Evolutionary conservation across 495 filamentous ascomycete species (phyloP), one percentile per base, ranked within the genome.

Genomic region (Lasiosphaeria ovina): DNA sequence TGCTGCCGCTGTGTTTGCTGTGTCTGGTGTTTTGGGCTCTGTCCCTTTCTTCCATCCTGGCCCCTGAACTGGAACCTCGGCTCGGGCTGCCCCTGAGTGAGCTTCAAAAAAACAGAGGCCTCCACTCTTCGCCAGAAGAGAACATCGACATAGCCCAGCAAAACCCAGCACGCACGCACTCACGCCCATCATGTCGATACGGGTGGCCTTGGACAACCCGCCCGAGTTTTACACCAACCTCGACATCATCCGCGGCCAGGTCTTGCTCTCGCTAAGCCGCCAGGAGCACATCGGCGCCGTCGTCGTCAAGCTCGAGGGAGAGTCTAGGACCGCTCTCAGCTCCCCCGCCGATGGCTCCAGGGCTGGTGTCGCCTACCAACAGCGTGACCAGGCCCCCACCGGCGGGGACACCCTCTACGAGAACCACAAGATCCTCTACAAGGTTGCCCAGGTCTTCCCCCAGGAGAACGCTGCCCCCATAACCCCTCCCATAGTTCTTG

Each of bases 281-380:
- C 83, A 86, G 57, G 83, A 90, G 59, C 82, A 84, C 34, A 80
- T 98, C 51, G 83, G 87, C 34, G 84, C 85, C 11, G 89, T 98
- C 55, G 82, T 92, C 47, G 93, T 97, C 63, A 98, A 98, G 77
- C 82, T 98, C 40, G 93, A 98, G 71, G 94, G 93, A 56, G 92
- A 95, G 72, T 90, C 88, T 64, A 81, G 82, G 51, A 92, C 91
- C 17, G 81, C 70, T 62, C 77, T 74, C 64, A 77, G 67, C 52
- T 57, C 72, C 3, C 77, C 70, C 3, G 32, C 38, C 32, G 69
- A 72, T 33, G 58, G 38, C 58, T 54, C 61, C 33, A 58, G 58
- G 35, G 55, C 48, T 14, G 57, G 47, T 67, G 58, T 76, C 72
- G 62, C 64, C 40, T n/a, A 65, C 45, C 55, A 60, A 55, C 49